Conservation (phyloP, 805 yeast species). For the Metschnikowia vanudenii region DNA sequence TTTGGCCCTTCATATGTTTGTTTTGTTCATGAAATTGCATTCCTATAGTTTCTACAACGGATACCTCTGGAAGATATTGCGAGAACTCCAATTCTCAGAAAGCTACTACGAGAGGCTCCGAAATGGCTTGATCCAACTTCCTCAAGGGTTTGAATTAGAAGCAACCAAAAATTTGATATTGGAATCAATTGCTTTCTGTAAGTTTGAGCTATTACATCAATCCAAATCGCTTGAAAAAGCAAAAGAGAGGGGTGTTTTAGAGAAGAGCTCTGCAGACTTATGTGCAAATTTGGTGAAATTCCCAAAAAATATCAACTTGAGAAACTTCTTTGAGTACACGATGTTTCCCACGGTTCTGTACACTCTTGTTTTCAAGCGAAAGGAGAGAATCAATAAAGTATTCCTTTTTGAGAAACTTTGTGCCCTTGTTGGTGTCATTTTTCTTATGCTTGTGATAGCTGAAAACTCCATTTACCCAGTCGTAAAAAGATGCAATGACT, state of each 20-base stretch:
- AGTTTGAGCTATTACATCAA: constrained; percentile 66
- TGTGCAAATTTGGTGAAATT: constrained; percentile 39
- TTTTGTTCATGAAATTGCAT: constrained; percentile 91
- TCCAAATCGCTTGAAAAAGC: constrained; percentile 28
- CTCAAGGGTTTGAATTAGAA: constrained; percentile 29
- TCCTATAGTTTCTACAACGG: constrained; percentile 93
- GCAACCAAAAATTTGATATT: constrained; percentile 14
- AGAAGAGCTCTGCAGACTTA: constrained; percentile 11
- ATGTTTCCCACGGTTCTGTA: constrained; percentile 90
- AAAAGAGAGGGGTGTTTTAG: constrained; percentile 15
- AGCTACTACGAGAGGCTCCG: constrained; percentile 28
- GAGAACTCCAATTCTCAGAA: constrained; percentile 54
- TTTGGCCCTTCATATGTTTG: constrained; percentile 78
- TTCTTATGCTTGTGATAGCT: constrained; percentile 77
- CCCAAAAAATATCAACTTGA: constrained; percentile 67
- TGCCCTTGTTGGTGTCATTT: constrained; percentile 86
- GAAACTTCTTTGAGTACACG: constrained; percentile 71
- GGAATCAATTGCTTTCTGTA: constrained; percentile 64
- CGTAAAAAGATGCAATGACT: constrained; percentile 55
- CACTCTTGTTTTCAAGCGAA: constrained; percentile 80
- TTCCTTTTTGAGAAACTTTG: constrained; percentile 66
- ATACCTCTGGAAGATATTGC: constrained; percentile 65
- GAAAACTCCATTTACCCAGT: constrained; percentile 75
- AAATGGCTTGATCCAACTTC: constrained; percentile 30
- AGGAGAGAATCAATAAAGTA: constrained; percentile 60